These are phyloP conservation scores for Escallonia rubra DNA, from an alignment of 129 eudicot genomes.

Conservation along the genomic window DNA sequence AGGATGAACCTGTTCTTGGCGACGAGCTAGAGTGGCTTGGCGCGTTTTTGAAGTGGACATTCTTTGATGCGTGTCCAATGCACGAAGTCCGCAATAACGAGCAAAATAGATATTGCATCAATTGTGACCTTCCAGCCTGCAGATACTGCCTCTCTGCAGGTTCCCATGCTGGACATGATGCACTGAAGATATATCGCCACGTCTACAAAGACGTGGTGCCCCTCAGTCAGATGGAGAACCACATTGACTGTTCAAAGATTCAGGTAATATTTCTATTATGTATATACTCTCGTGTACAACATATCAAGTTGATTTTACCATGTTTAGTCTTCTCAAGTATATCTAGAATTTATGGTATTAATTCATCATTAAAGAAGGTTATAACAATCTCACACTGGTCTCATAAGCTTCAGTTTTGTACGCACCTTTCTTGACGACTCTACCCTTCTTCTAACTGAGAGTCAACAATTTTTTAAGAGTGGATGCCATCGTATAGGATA, in stretches of 20 bases:
- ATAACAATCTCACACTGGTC: too few species aligned
- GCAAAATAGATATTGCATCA: conserved; percentile 50
- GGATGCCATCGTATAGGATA: too few species aligned
- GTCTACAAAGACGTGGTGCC: conserved; percentile 57
- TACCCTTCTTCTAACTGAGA: too few species aligned
- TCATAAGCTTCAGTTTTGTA: not conserved
- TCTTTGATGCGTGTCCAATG: conserved; percentile 31
- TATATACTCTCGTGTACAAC: not conserved
- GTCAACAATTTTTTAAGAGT: too few species aligned
- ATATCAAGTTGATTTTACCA: not conserved
- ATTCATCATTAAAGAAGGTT: too few species aligned
- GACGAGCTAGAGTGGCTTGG: conserved; percentile 24
- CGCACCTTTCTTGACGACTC: too few species aligned
- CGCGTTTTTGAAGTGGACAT: conserved; percentile 26
- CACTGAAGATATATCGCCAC: conserved; percentile 52
- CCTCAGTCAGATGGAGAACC: conserved; percentile 25
- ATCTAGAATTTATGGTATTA: too few species aligned
- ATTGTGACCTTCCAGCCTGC: conserved; percentile 45
- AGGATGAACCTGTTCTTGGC: conserved; percentile 1
- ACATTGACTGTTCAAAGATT: conserved; percentile 42
- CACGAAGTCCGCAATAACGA: conserved; percentile 30
- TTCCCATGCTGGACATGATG: conserved; percentile 29
- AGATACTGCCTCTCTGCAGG: conserved; percentile 37
- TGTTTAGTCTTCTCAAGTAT: not conserved
- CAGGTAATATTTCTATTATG: conserved; percentile 38